Base-by-base conservation (phyloP, 73 alveolate species). In the Paramecium octaurelia region DNA sequence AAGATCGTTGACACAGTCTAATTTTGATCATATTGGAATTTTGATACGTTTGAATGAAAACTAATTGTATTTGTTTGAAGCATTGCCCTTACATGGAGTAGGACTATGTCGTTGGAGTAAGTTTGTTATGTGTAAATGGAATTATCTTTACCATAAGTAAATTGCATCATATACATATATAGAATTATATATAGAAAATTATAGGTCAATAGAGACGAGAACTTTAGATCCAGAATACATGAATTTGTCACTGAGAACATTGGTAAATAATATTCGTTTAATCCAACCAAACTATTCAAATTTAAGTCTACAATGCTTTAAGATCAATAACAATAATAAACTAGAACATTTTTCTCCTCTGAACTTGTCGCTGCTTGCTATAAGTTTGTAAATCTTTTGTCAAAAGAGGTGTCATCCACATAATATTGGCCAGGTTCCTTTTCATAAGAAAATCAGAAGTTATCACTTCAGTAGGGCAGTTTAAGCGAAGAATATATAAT, bases 1-100 rank as follows among this genome's bases (percentile, higher is more conserved):
- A 58, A 94, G 99, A 57, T 42, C 96, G 8, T 46, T 96, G 18
- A 96, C 99, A 18, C 24, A 94, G 3, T 69, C 96, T 69, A 42
- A 85, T 16, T 95, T 92, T 71, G 95, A 95, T 83, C 97, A 95
- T 60, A 93, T 95, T 6, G 97, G 95, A 21, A 69, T 95, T 14
- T 27, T 95, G 3, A 42, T 95, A 9, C 80, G 95, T 58, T 71
- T 90, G 58, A 85, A 48, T 35, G 71, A 88, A n/a, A 94, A 93
- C 12, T 46, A 93, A 24, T 43, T 95, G 18, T 85, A 88, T 58
- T 90, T 95, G 59, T 80, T 95, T 54, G 97, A 95, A 58, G 95
- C 96, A 1, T 92, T 86, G 2, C 60, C 83, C n/a, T 34, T 87
- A 50, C 95, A 95, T 34, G 97, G 95, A 16, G 97, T 89, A 2